Evolutionary conservation across 768 basidiomycete genomes (phyloP), one percentile per base, ranked within the genome.

Genomic region (Boletus huronensis): DNA sequence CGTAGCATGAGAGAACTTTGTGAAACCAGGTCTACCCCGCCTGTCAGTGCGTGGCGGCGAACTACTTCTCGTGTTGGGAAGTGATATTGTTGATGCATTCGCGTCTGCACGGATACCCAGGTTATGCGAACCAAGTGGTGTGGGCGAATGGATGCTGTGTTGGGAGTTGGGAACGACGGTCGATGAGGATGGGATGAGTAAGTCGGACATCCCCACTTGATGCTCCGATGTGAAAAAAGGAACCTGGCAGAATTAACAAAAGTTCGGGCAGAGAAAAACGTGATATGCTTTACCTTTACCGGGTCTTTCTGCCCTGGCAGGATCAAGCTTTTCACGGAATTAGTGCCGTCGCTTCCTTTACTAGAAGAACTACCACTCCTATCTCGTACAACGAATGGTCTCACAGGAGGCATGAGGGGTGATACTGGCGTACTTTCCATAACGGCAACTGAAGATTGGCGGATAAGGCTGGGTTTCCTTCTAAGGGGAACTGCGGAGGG

Each of bases 111-210:
- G 58, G 58, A 54, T 52, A 53, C 62, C 52, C 45, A 63, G 53
- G 58, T 44, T 44, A 58, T 63, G 50, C 64, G 68, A 41, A 44
- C 70, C 74, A 28, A 77, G 72, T 39, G 69, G 70, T 46, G 71
- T 78, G 3, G 76, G 71, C 16, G 74, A 73, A 34, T 71, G 64
- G 16, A 72, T 57, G 54, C 72, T 75, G 16, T 64, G 66, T 42
- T 75, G 76, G 32, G 69, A 69, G 52, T 58, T 74, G 57, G 72
- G 74, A 28, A 69, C 66, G 21, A 68, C 71, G 28, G 70, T 76
- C 34, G 79, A 83, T 9, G 87, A 88, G 13, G 90, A 90, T 1
- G 90, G 88, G 6, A 90, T 88, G 19, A 89, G 71, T 23, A 91
- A 72, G 61, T 90, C 88, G 14, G 77, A 61, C 69, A 84, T 82